Evolutionary conservation across 179 eudicot genomes (phyloP).

Genomic region (Beta corolliflora): DNA sequence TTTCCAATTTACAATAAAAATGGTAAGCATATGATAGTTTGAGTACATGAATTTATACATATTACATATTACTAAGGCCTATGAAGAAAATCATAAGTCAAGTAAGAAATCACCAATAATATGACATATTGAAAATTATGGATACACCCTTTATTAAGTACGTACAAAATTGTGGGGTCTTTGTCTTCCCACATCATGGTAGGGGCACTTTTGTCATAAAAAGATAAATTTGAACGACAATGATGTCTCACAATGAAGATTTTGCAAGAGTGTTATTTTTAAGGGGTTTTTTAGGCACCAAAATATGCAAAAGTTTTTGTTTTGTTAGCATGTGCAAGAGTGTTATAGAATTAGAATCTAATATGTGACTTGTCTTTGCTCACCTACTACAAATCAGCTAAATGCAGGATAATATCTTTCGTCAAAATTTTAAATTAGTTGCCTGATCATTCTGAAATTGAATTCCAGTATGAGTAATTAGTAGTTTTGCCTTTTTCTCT

Average conservation of each 20-base stretch:
- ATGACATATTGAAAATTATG: neutral
- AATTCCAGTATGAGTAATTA: neutral
- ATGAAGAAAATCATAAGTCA: neutral
- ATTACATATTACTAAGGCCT: no score
- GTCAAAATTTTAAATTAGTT: neutral
- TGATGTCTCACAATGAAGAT: no score
- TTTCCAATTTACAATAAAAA: no score
- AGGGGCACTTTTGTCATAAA: neutral
- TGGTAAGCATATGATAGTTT: no score
- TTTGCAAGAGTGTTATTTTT: no score
- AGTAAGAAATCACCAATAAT: neutral
- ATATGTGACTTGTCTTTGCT: conserved; percentile 9
- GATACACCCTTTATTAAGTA: neutral
- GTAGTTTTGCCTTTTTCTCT: neutral
- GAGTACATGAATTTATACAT: no score
- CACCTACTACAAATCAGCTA: conserved; percentile 19
- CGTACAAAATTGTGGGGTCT: neutral
- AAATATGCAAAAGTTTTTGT: neutral
- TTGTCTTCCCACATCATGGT: neutral
- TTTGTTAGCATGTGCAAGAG: neutral
- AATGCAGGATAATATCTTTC: neutral
- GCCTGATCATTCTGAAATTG: conserved; percentile 19
- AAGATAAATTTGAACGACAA: no score
- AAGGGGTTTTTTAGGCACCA: no score
- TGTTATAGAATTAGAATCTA: conserved; percentile 17